phyloP scores from a whole-genome alignment of 495 filamentous ascomycete species.

The Hypomontagnella monticulosa region DNA sequence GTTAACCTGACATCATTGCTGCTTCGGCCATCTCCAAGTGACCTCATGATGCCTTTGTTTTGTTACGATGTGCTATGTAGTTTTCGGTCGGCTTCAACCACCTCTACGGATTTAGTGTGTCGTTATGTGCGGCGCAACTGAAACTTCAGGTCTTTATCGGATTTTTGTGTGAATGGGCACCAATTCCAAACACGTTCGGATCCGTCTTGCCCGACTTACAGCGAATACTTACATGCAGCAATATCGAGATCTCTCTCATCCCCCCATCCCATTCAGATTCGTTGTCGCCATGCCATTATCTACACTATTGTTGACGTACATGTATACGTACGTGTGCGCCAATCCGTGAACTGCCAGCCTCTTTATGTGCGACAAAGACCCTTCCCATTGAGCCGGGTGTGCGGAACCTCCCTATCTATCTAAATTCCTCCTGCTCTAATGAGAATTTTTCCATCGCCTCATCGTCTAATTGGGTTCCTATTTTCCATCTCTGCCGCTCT shows the following conservation, averaged over 20 bases:
- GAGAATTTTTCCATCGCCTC: constrained; percentile 23
- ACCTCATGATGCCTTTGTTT: constrained; percentile 38
- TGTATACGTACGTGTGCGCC: constrained; percentile 17
- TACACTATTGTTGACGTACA: constrained; percentile 9
- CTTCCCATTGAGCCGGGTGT: constrained; percentile 32
- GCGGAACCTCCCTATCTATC: constrained; percentile 20
- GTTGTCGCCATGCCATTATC: neutral
- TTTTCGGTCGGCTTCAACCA: constrained; percentile 13
- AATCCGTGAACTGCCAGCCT: constrained; percentile 23
- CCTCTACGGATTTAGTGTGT: neutral
- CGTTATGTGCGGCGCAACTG: no score
- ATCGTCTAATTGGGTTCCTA: constrained; percentile 20
- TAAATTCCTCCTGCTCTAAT: constrained; percentile 18
- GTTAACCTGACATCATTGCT: constrained; percentile 38
- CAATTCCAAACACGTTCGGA: constrained; percentile 13
- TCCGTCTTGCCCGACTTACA: neutral
- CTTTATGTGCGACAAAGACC: constrained; percentile 30
- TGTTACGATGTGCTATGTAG: no score
- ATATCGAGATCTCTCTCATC: neutral
- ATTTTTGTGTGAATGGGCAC: neutral
- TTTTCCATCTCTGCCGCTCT: constrained; percentile 32
- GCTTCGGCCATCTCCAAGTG: constrained; percentile 33
- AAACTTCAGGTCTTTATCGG: no score
- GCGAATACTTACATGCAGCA: neutral
- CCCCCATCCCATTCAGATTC: neutral